Conservation (phyloP, 2,329 filamentous ascomycete species). For the Aspergillus novoparasiticus region DNA sequence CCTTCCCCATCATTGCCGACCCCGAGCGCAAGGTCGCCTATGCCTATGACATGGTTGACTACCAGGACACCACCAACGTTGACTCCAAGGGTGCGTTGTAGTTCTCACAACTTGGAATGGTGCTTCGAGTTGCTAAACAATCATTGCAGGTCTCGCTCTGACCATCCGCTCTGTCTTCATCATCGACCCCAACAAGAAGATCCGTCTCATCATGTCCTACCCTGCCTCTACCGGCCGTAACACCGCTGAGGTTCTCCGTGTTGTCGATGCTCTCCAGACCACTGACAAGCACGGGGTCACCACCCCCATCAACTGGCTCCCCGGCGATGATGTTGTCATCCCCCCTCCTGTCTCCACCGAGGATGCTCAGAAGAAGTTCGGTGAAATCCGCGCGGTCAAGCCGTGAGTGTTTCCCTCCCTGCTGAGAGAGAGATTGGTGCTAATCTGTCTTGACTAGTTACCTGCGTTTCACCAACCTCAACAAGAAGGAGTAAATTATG, state of each 20-base stretch:
- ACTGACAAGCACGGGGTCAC: constrained; percentile 88
- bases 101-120: not conserved
- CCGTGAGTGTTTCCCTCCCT: constrained; percentile 43
- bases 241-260: constrained; percentile 76
- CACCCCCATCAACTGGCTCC: constrained; percentile 88
- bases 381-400: constrained; percentile 65
- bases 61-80: constrained; percentile 81
- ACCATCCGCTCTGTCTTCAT: constrained; percentile 95
- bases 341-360: constrained; percentile 80
- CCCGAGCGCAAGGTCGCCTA: constrained; percentile 76
- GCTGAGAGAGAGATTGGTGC: not conserved
- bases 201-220: constrained; percentile 90
- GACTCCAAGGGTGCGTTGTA: constrained; percentile 62
- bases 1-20: constrained; percentile 81
- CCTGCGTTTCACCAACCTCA: constrained; percentile 40
- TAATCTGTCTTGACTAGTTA: constrained; percentile 29
- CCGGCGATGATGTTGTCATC: constrained; percentile 90
- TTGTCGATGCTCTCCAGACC: constrained; percentile 78
- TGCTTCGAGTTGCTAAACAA: constrained; percentile 7
- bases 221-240: constrained; percentile 88
- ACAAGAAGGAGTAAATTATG: constrained; percentile 35
- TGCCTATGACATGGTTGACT: constrained; percentile 82
- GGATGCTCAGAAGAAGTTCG: constrained; percentile 87
- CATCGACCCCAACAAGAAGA: constrained; percentile 93
- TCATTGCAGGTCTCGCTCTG: constrained; percentile 65